Evolutionary conservation across 805 yeast species (phyloP), one percentile per base, ranked within the genome.

Genomic region (Blastobotrys muscicola): DNA sequence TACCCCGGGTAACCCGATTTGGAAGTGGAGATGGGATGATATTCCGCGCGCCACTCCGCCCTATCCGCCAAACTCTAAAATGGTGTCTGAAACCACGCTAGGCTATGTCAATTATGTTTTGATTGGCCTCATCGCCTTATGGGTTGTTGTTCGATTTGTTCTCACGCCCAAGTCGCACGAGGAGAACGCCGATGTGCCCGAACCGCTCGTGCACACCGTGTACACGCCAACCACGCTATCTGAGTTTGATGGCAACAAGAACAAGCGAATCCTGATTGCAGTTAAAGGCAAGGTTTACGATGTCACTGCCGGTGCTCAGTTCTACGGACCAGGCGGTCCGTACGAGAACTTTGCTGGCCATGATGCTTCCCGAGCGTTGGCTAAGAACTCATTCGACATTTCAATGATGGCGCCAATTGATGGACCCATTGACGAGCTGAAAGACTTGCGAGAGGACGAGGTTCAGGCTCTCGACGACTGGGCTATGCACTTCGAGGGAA

Each of bases 301-400:
- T 57, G 94, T 86, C 14, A 68, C 85, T 4, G 68, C 70, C 8
- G 94, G 94, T 0, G 75, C 89, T 50, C 74, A 75, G 38, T 89
- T 90, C 59, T 90, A 90, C 62, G 97, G 97, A 0, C 97, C 97
- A 5, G 85, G 90, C 29, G 97, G 97, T 0, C 95, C 96, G 0
- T 90, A 90, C 64, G 79, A 84, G 36, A 85, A 84, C 58, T 90
- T 90, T 70, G 97, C 97, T 0, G 97, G 97, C 1, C 82, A 85
- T 52, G 97, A 90, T 65, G 97, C 97, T 3, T 82, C 94, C 0
- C 71, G 97, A 51, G 97, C 97, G 0, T 72, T 90, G 44, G 96
- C 96, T 0, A 68, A 75, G 54, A 89, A 87, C 62, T 83, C 94
- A 12, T 90, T 89, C 64, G 97, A 87, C 41, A 51, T 68, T 15